These are phyloP conservation scores for Butyriboletus regius DNA, from an alignment of 1,284 basidiomycete species.

Conservation along the genomic window DNA sequence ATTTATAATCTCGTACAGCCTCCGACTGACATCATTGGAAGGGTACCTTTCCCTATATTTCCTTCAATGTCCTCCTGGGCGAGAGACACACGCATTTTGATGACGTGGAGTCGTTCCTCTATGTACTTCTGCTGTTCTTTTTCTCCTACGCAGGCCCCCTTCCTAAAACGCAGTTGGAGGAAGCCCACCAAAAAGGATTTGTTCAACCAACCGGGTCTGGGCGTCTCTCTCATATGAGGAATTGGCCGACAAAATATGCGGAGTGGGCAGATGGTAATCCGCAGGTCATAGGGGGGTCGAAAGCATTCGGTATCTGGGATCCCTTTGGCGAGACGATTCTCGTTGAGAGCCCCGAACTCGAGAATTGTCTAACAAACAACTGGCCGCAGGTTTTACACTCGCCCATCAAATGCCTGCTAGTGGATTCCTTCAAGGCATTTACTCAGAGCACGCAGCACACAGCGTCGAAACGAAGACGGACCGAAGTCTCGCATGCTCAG, in stretches of 20 bases:
- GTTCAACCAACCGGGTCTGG: background rate
- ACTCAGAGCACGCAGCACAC: too few relatives aligned
- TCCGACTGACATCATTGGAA: background rate
- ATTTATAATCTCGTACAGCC: background rate
- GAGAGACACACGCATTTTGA: conserved; percentile 4
- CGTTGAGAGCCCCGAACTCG: background rate
- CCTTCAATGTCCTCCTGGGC: conserved; percentile 1
- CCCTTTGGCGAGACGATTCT: background rate
- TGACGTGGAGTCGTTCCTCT: conserved; percentile 14
- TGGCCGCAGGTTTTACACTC: background rate
- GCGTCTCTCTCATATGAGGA: background rate
- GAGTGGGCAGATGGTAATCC: background rate
- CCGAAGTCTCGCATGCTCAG: background rate
- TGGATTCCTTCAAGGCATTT: too few relatives aligned
- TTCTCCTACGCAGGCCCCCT: conserved; percentile 7
- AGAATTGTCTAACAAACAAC: background rate
- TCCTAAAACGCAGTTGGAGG: background rate
- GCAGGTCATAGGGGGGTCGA: background rate
- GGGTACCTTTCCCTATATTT: conserved; percentile 4
- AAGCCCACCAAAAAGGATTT: background rate
- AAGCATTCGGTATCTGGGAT: background rate
- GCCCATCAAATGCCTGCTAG: too few relatives aligned
- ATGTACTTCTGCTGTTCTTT: conserved; percentile 10
- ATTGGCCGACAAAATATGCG: background rate
- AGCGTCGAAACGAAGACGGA: background rate